A percentile compares a stretch with the other conserved stretches of the same genome.
Evolutionary conservation across 257 asterid species (phyloP).

Genomic region (Scutellaria minor): DNA sequence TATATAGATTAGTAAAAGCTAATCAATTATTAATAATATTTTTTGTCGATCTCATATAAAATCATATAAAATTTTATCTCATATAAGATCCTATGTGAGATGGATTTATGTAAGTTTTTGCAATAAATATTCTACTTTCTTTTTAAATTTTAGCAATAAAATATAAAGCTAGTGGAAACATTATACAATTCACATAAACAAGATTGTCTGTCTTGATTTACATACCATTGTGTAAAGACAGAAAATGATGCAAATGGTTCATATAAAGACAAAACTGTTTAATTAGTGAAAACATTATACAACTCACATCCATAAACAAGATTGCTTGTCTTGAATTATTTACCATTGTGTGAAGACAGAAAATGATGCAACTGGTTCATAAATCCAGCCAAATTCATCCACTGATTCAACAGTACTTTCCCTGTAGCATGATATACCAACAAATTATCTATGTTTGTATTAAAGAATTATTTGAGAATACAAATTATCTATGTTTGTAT

Average conservation of each 20-base stretch:
- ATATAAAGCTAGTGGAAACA: constrained; percentile 31
- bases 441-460: too few relatives aligned
- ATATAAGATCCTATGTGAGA: too few relatives aligned
- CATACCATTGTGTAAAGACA: constrained; percentile 23
- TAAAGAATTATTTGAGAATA: too few relatives aligned
- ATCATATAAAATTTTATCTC: too few relatives aligned
- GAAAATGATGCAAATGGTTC: constrained; percentile 11
- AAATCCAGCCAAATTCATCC: constrained; percentile 46
- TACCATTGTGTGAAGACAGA: constrained; percentile 22
- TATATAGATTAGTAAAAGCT: too few relatives aligned
- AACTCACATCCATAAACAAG: constrained; percentile 11
- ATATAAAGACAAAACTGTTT: too few relatives aligned
- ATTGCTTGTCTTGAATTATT: constrained; percentile 12
- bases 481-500: too few relatives aligned
- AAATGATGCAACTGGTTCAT: constrained; percentile 36
- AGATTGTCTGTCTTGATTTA: constrained; percentile 10
- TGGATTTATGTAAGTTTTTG: too few relatives aligned
- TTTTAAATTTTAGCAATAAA: neutral
- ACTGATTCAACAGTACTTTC: neutral
- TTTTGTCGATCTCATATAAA: too few relatives aligned
- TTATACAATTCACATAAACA: constrained; percentile 24
- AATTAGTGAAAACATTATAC: constrained; percentile 26
- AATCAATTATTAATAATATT: too few relatives aligned
- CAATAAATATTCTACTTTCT: too few relatives aligned
- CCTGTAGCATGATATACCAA: constrained; percentile 5